Base-by-base conservation (phyloP, 345 rosid species). In the Acer yangbiense region DNA sequence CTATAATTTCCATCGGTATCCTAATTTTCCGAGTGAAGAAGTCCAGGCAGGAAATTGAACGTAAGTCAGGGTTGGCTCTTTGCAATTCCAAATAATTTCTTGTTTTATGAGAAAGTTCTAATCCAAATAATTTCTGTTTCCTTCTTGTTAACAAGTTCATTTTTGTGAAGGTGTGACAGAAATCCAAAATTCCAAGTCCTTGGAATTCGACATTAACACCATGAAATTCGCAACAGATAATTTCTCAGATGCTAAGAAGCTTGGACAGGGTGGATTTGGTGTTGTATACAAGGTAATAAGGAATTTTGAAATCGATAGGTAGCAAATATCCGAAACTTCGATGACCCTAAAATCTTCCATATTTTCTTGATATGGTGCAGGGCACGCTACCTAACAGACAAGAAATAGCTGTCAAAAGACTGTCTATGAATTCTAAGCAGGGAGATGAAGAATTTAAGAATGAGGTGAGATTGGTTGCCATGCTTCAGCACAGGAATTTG, bases 231-330 rank as follows among this genome's bases (percentile, higher is more conserved):
- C 89, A 39, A 88, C 91, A 32, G 17, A 76, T 41, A 27, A 82
- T 58, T 88, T 84, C 41, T 79, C 86, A 2, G 74, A 66, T 25
- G 68, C 32, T 12, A 84, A 84, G 54, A 65, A 76, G 80, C 76
- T 86, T 50, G 89, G 84, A 11, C 72, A 78, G 57, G 87, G 90
- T 55, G 89, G 91, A 68, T 88, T 84, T 16, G 91, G 90, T 25
- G 62, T 72, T 27, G 90, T 83, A 13, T 87, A 82, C 76, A 80
- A 81, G 87, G 87, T 43, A n/a, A n/a, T n/a, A 32, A 50, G 16
- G 52, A 6, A n/a, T 8, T 63, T 27, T 23, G 9, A 1, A 27
- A 64, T 20, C 54, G 7, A 20, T n/a, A 61, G 7, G 1, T 1
- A 5, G 21, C 25, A 21, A 18, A 17, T 32, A 58, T 58, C n/a